phyloP scores from a whole-genome alignment of 495 filamentous ascomycete genomes.

The Stereocaulon alpinum region DNA sequence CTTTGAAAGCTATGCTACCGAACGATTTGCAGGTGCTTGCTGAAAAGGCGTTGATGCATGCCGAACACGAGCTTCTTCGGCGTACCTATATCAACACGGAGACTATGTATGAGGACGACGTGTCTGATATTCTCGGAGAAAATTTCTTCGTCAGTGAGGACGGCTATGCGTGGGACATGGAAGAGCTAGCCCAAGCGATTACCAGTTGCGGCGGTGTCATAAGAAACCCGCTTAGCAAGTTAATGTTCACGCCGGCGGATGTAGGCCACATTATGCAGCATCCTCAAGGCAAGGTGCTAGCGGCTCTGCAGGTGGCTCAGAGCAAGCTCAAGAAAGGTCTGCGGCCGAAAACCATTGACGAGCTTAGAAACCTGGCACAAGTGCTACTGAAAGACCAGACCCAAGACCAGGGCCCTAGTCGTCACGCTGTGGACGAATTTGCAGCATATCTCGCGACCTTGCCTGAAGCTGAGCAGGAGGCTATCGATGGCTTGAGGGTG shows the following conservation, averaged over 20 bases:
- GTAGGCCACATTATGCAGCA: constrained; percentile 26
- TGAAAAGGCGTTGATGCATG: constrained; percentile 19
- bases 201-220: constrained; percentile 20
- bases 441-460: constrained; percentile 29
- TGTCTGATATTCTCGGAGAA: constrained; percentile 22
- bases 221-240: constrained; percentile 28
- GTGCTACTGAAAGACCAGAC: constrained; percentile 28
- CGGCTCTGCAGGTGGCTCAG: constrained; percentile 28
- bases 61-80: constrained; percentile 22
- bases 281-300: constrained; percentile 23
- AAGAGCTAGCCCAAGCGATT: constrained; percentile 27
- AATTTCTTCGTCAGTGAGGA: constrained; percentile 27
- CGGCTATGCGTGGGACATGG: constrained; percentile 36
- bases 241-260: constrained; percentile 27
- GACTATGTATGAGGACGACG: constrained; percentile 21
- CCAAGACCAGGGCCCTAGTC: constrained; percentile 24
- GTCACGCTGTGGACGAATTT: constrained; percentile 30
- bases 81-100: constrained; percentile 24
- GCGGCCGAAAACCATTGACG: constrained; percentile 27
- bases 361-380: constrained; percentile 26
- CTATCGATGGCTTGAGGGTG: constrained; percentile 27
- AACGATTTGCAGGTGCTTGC: constrained; percentile 4
- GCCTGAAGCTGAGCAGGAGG: constrained; percentile 28
- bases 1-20: constrained; percentile 10
- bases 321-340: constrained; percentile 29